Percentiles rank a stretch among this genome's conserved stretches.
phyloP scores from a whole-genome alignment of 495 filamentous ascomycete genomes.

The Hypoxylon fuscum region DNA sequence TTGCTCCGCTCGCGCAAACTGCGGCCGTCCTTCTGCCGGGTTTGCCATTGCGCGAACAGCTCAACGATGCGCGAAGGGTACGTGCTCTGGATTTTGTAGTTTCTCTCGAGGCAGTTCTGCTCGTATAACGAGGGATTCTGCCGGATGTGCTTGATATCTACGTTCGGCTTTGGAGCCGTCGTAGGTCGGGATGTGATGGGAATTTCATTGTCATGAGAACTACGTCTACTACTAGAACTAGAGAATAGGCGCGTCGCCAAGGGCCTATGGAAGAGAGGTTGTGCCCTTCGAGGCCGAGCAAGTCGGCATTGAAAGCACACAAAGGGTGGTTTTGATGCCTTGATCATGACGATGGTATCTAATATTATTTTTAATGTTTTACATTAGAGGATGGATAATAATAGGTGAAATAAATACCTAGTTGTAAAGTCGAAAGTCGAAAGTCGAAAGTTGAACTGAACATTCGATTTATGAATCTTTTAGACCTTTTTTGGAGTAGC shows the following conservation, averaged over 20 bases:
- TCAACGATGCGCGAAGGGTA: constrained; percentile 75
- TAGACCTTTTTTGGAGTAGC: constrained; percentile 27
- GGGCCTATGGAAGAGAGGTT: constrained; percentile 3
- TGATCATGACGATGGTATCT: constrained; percentile 28
- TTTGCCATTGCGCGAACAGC: constrained; percentile 72
- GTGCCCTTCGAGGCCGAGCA: constrained; percentile 14
- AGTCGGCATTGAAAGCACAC: constrained; percentile 39
- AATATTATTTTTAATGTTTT: no score
- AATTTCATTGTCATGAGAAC: constrained; percentile 1
- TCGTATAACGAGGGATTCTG: constrained; percentile 79
- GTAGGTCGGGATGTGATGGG: constrained; percentile 58
- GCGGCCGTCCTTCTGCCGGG: constrained; percentile 62
- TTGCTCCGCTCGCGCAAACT: constrained; percentile 68
- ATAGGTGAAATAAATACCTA: background rate
- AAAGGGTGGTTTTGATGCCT: constrained; percentile 23
- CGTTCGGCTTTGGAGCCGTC: constrained; percentile 79
- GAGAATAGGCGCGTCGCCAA: constrained; percentile 30
- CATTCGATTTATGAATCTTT: constrained; percentile 30
- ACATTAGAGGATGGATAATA: background rate
- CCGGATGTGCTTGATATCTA: constrained; percentile 90
- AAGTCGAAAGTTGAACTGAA: background rate
- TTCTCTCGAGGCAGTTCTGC: constrained; percentile 83
- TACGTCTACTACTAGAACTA: constrained; percentile 17
- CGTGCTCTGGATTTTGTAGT: constrained; percentile 73
- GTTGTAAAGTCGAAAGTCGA: background rate